Evolutionary conservation across 2,329 filamentous ascomycete genomes (phyloP), one percentile per base, ranked within the genome.

Genomic region (Fusarium sp.): DNA sequence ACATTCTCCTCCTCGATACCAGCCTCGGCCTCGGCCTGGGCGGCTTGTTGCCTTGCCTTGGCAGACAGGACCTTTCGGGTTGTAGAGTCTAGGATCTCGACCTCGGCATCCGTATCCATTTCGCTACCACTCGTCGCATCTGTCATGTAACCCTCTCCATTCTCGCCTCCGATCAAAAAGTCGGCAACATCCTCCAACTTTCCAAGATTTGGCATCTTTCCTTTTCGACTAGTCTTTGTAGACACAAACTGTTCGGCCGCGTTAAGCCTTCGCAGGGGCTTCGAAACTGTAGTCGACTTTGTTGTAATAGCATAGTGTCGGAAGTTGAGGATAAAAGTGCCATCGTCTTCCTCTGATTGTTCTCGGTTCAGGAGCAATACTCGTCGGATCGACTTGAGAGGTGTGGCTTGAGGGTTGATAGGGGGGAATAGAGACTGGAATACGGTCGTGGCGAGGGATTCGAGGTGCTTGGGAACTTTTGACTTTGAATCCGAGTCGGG

Each of bases 361-460:
- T 97, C 94, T 70, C 96, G 92, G 83, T 98, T 98, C 66, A 99
- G 85, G 22, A 99, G 89, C 64, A 99, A 89, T 1, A 98, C 94
- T 79, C 96, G 91, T 73, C 93, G 93, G 80, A 99, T 98, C n/a
- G 94, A 95, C 77, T 94, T 93, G 38, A 99, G 88, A 1, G 96
- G 94, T 2, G 94, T 97, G 33, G 90, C 90, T 82, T 97, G 94
- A 0, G 96, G 96, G 77, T 96, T 96, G 82, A 99, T 98, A 1
- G 95, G 94, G 5, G 96, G 96, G 79, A 99, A 98, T 38, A 99
- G 90, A 9, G 94, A 97, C 82, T 98, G 96, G 84, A 98, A 99
- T 79, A 98, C 92, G 53, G 95, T 97, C 3, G 95, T 98, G 4
- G 95, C 92, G 35, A 99, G 91, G 27, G 93, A 92, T 84, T 99